phyloP scores from a whole-genome alignment of 2,329 filamentous ascomycete species.

The Colletotrichum cuscutae region DNA sequence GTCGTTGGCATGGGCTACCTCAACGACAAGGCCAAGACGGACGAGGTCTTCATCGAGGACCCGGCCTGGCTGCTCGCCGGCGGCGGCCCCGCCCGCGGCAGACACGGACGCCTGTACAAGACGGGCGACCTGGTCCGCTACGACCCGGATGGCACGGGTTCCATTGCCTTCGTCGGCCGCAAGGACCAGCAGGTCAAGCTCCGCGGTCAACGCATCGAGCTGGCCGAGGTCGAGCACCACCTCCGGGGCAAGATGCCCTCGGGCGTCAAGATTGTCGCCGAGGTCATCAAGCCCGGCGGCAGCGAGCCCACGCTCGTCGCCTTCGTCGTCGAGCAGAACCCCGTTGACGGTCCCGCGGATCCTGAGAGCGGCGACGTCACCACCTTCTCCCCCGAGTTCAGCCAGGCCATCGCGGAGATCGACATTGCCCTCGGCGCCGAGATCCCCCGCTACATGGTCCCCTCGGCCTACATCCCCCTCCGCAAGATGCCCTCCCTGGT shows the following conservation, averaged over 20 bases:
- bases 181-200: constrained; percentile 77
- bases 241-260: constrained; percentile 55
- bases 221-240: constrained; percentile 64
- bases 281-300: constrained; percentile 58
- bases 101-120: constrained; percentile 62
- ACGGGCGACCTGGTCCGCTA: constrained; percentile 70
- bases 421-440: constrained; percentile 46
- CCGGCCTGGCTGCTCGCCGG: constrained; percentile 62
- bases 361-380: constrained; percentile 36
- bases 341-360: constrained; percentile 35
- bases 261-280: constrained; percentile 56
- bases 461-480: constrained; percentile 57
- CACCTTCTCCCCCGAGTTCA: constrained; percentile 46
- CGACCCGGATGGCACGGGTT: constrained; percentile 61
- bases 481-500: constrained; percentile 57
- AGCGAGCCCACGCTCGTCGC: constrained; percentile 57
- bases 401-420: constrained; percentile 43
- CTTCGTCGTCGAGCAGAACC: constrained; percentile 51
- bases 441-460: constrained; percentile 59
- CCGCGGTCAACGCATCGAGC: constrained; percentile 72
- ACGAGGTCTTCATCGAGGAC: constrained; percentile 65
- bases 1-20: constrained; percentile 73
- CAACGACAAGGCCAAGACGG: constrained; percentile 66
- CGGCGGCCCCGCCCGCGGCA: constrained; percentile 50
- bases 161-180: constrained; percentile 68